phyloP scores from a whole-genome alignment of 768 basidiomycete genomes.

The Crassisporium funariophilum region DNA sequence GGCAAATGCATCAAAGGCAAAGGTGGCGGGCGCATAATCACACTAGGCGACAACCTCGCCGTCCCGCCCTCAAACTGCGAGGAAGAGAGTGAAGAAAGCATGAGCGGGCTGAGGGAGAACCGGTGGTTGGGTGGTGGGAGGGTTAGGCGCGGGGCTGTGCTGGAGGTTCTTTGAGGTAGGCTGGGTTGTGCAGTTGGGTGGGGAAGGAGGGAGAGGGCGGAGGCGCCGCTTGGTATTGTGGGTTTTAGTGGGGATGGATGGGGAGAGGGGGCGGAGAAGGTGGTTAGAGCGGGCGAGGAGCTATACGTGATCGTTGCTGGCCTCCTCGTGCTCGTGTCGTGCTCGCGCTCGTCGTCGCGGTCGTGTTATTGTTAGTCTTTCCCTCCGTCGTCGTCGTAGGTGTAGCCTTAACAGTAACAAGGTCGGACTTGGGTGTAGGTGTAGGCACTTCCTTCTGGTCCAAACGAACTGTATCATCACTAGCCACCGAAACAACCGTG shows the following conservation, averaged over 20 bases:
- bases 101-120: conserved; percentile 24
- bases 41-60: conserved; percentile 32
- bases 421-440: not conserved
- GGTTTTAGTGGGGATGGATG: not conserved
- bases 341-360: conserved; percentile 1
- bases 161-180: not conserved
- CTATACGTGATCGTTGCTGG: not conserved
- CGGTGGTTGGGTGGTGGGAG: conserved; percentile 24
- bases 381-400: not conserved
- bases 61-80: conserved; percentile 8
- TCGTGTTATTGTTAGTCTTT: not conserved
- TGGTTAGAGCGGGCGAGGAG: conserved; percentile 2
- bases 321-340: not conserved
- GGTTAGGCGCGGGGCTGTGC: conserved; percentile 8
- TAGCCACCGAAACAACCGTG: too few relatives aligned
- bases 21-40: conserved; percentile 32
- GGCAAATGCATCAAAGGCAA: conserved; percentile 52
- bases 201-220: not conserved
- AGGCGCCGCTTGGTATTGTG: not conserved
- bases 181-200: not conserved
- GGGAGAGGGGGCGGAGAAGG: not conserved
- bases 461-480: not conserved
- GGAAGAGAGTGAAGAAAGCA: not conserved
- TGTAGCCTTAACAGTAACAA: not conserved
- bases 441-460: not conserved